A percentile compares a stretch with the other conserved stretches of the same genome.
These are phyloP conservation scores for Corrigiola litoralis DNA, from an alignment of 179 eudicot genomes.

Conservation along the genomic window DNA sequence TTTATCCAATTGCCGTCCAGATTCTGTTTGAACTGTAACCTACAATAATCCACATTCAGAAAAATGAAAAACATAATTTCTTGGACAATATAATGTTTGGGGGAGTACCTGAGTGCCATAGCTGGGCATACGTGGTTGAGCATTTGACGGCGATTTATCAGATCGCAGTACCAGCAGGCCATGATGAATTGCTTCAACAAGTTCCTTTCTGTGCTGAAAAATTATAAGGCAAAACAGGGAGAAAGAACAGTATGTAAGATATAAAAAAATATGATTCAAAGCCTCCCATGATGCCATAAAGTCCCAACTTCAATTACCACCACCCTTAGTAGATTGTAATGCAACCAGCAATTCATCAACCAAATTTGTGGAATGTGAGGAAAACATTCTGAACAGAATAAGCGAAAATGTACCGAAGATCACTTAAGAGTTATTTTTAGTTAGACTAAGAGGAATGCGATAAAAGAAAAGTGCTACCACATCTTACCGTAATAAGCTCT, in stretches of 20 bases:
- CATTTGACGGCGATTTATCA: constrained; percentile 53
- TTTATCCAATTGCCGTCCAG: constrained; percentile 82
- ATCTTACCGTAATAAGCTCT: constrained; percentile 70
- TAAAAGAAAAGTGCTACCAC: background rate
- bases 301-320: no score
- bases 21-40: constrained; percentile 96
- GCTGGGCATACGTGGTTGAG: constrained; percentile 86
- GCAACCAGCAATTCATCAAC: background rate
- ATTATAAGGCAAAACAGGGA: background rate
- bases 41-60: constrained; percentile 19
- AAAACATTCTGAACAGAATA: background rate
- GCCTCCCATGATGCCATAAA: background rate
- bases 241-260: background rate
- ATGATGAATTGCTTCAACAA: constrained; percentile 77
- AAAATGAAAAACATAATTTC: background rate
- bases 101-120: constrained; percentile 85
- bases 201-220: constrained; percentile 80
- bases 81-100: no score
- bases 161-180: constrained; percentile 63
- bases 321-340: no score
- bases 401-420: background rate
- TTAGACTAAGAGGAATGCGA: background rate
- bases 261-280: background rate
- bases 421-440: background rate
- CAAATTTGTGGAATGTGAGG: background rate